Base-by-base conservation (phyloP, 2,329 filamentous ascomycete genomes). In the Mycosphaerelloides madeirae region DNA sequence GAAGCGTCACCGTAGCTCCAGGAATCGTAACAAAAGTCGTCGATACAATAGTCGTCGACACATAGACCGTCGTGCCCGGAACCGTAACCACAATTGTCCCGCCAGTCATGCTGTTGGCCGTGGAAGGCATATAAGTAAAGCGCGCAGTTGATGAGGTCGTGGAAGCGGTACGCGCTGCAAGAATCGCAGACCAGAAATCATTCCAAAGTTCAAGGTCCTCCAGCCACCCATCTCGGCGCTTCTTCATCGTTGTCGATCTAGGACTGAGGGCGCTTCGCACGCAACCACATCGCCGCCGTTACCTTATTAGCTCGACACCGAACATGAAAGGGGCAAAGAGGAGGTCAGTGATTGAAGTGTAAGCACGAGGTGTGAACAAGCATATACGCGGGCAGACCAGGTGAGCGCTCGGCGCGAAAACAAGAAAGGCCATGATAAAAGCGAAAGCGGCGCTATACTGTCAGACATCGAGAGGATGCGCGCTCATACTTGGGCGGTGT, bases 1-100 rank as follows among this genome's bases (percentile, higher is more conserved):
- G 22, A 25, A 25, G 22, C 9, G 22, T 25, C 22, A 25, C 22
- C 9, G 22, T 25, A 9, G 22, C 22, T 25, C 9, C 22, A 5
- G 41, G 41, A 12, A 28, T 15, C 22, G 41, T 43, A 15, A 43
- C 34, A 38, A 43, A 43, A 11, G 41, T 38, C 14, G 41, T 43
- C 7, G 33, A 38, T 13, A 43, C 29, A 13, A 43, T 43, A 22
- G 41, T 43, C 20, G 41, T 43, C 13, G 41, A 20, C 9, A 43
- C 5, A 9, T 5, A 6, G 6, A 25, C 22, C 9, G 22, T 25
- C 22, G 22, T 25, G 22, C 22, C 34, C 33, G 31, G 15, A 14
- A 42, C 19, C 12, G 40, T 43, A 12, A 37, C 35, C 19, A 37
- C 13, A 25, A 25, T 25, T 9, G 22, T 25, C 22, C 9, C 22